These are phyloP conservation scores for Talaromyces thailandensis DNA, from an alignment of 495 filamentous ascomycete species.

Conservation along the genomic window DNA sequence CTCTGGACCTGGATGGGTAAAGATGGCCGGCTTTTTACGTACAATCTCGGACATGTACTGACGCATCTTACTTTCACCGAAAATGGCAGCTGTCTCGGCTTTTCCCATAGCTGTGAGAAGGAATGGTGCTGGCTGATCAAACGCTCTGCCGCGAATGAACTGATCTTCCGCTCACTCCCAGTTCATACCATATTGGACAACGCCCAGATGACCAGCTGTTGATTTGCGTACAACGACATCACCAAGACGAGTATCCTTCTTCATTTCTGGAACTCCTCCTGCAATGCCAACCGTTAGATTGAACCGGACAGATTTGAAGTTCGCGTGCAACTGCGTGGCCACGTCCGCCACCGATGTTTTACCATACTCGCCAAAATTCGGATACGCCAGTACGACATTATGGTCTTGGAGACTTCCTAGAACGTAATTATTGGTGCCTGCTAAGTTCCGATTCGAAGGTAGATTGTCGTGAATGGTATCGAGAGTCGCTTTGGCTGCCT, in stretches of 20 bases:
- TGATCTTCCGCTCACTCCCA: constrained; percentile 10
- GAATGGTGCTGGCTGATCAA: constrained; percentile 17
- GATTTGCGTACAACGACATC: constrained; percentile 24
- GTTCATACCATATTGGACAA: constrained; percentile 18
- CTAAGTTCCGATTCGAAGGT: constrained; percentile 9
- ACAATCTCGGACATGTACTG: constrained; percentile 16
- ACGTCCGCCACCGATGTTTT: constrained; percentile 21
- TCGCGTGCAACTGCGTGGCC: constrained; percentile 21
- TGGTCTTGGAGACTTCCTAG: constrained; percentile 19
- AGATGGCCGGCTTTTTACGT: constrained; percentile 15
- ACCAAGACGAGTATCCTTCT: constrained; percentile 25
- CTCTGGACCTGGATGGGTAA: constrained; percentile 13
- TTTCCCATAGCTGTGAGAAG: constrained; percentile 19
- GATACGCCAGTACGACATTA: constrained; percentile 30
- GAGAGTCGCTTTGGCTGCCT: constrained; percentile 21
- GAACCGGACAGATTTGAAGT: constrained; percentile 22
- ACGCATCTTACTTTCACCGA: constrained; percentile 12
- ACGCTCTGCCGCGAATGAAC: constrained; percentile 14
- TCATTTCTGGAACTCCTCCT: constrained; percentile 24
- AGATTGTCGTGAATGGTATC: constrained; percentile 20
- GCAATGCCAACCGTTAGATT: constrained; percentile 35
- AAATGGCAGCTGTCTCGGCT: constrained; percentile 15
- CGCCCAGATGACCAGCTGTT: constrained; percentile 11
- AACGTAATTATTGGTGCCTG: constrained; percentile 16
- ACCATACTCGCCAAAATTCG: constrained; percentile 12